phyloP scores from a whole-genome alignment of 2,329 filamentous ascomycete genomes.

The Cytospora schulzeri region DNA sequence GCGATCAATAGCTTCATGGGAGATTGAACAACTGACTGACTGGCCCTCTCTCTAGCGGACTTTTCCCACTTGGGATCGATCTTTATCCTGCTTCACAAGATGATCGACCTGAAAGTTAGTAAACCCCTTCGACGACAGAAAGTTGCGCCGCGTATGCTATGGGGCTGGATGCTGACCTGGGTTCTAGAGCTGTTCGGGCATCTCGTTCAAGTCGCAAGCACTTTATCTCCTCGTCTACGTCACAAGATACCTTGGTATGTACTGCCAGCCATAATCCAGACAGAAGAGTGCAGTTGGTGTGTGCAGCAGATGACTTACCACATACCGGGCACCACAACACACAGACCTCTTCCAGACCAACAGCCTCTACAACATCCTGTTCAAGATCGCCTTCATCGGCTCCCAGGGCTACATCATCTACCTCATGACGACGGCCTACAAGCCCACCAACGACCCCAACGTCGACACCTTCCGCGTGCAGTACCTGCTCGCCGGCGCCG shows the following conservation, averaged over 20 bases:
- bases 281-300: not conserved
- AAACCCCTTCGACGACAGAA: not conserved
- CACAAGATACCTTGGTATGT: slow-evolving; percentile 82
- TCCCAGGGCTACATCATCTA: slow-evolving; percentile 94
- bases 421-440: slow-evolving; percentile 96
- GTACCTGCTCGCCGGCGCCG: slow-evolving; percentile 83
- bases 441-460: slow-evolving; percentile 95
- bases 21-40: slow-evolving; percentile 15
- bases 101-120: slow-evolving; percentile 85
- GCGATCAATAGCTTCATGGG: slow-evolving; percentile 24
- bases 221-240: slow-evolving; percentile 93
- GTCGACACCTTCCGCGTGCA: slow-evolving; percentile 97
- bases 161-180: slow-evolving; percentile 28
- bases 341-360: slow-evolving; percentile 83
- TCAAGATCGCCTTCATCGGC: slow-evolving; percentile 93
- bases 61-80: slow-evolving; percentile 95
- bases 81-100: slow-evolving; percentile 93
- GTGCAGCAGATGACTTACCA: slow-evolving; percentile 19
- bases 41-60: slow-evolving; percentile 67
- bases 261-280: slow-evolving; percentile 5
- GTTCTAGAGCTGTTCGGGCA: slow-evolving; percentile 87
- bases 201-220: slow-evolving; percentile 98
- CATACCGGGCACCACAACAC: not conserved
- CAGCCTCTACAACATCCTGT: slow-evolving; percentile 88
- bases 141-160: not conserved